Evolutionary conservation across 2,329 filamentous ascomycete genomes (phyloP).

Genomic region (Penicillium sp.): DNA sequence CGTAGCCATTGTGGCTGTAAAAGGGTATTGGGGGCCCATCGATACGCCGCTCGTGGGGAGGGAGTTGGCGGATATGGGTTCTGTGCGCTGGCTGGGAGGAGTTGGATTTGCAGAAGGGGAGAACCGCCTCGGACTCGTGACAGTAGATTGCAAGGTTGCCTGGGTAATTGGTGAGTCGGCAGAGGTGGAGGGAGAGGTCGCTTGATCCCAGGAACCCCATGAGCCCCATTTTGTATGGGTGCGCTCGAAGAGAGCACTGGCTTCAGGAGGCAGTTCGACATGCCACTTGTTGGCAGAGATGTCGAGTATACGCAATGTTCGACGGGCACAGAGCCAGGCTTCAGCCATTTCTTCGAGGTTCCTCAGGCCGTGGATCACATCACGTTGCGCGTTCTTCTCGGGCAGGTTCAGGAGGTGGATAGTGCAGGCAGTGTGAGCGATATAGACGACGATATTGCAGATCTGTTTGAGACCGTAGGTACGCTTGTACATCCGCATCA

Average conservation of each 20-base stretch:
- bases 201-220: constrained; percentile 53
- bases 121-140: constrained; percentile 19
- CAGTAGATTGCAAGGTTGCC: constrained; percentile 14
- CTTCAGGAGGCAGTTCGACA: constrained; percentile 82
- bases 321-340: constrained; percentile 85
- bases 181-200: constrained; percentile 31
- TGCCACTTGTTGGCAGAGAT: constrained; percentile 87
- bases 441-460: constrained; percentile 95
- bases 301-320: constrained; percentile 80
- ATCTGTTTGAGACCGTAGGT: constrained; percentile 89
- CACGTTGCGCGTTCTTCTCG: constrained; percentile 83
- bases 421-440: constrained; percentile 88
- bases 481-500: constrained; percentile 92
- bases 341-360: constrained; percentile 95
- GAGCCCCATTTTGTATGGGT: constrained; percentile 77
- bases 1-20: constrained; percentile 11
- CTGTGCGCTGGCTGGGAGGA: constrained; percentile 6
- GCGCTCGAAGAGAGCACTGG: constrained; percentile 68
- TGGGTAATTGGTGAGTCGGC: constrained; percentile 25
- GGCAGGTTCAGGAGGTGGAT: constrained; percentile 92
- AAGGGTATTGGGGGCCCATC: constrained; percentile 17
- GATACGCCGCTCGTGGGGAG: constrained; percentile 11
- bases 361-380: constrained; percentile 86
- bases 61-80: constrained; percentile 8
- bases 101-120: constrained; percentile 11